Evolutionary conservation across 1,139 yeast genomes (phyloP).

Genomic region (Scheffersomyces cryptocercus): DNA sequence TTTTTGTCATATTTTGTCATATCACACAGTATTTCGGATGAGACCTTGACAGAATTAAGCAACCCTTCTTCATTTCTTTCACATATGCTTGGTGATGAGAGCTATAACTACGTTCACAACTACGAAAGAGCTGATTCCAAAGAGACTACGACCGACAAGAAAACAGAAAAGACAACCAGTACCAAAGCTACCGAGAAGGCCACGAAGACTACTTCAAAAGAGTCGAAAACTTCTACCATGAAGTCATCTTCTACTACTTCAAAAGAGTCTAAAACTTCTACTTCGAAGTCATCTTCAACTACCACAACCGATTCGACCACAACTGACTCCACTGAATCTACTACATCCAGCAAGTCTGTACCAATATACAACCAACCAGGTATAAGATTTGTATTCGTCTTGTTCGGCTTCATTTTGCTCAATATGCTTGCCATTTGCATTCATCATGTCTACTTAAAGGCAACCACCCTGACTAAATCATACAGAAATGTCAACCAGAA

Average conservation of each 20-base stretch:
- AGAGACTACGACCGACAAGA: neutral
- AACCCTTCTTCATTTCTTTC: too few species aligned
- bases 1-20: neutral
- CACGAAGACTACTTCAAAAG: neutral
- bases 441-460: conserved; percentile 35
- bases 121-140: neutral
- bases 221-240: neutral
- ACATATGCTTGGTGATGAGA: too few species aligned
- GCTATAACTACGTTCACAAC: too few species aligned
- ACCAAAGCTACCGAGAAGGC: neutral
- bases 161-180: neutral
- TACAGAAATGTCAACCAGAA: conserved; percentile 39
- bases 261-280: neutral
- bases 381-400: conserved; percentile 27
- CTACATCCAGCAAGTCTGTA: conserved; percentile 2
- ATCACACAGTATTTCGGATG: too few species aligned
- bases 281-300: neutral
- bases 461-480: conserved; percentile 29
- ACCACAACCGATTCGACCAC: neutral
- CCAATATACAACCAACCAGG: conserved; percentile 14
- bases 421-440: conserved; percentile 37
- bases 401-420: conserved; percentile 30
- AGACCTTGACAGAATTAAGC: too few species aligned
- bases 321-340: neutral
- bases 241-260: neutral